Evolutionary conservation across 169 alveolate genomes (phyloP), one percentile per base, ranked within the genome.

Genomic region (Plasmodium berghei): DNA sequence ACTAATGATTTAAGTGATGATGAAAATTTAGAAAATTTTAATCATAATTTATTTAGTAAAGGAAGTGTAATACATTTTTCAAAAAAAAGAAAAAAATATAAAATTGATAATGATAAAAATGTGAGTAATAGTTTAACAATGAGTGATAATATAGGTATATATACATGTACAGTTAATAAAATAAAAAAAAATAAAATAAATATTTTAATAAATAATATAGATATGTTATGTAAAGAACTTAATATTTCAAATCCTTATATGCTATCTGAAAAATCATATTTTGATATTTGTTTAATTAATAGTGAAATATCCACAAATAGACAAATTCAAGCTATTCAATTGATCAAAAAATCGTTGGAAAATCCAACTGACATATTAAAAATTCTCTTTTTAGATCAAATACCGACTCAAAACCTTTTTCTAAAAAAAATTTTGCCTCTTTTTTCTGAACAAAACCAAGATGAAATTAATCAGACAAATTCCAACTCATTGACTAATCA

Each of bases 51-150:
- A 62, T 67, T 80, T 58, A 40, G 83, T 45, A 80, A 80, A 46
- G 90, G 90, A 10, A 55, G 90, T 45, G 66, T 80, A 34, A 83
- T 80, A 40, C 90, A 80, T 55, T 80, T 80, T 59, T 67, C 90
- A n/a, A 80, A 49, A 48, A 80, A 80, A 34, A 80, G 90, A 56
- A 80, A 80, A 16, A 67, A 61, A 24, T 80, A 80, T 45, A 40
- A 34, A 20, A 61, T 80, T 48, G 1, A 48, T 9, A 63, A 26
- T 12, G 56, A 18, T 9, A 52, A 75, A 1, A 28, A 62, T 9
- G 64, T 56, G 9, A 69, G 16, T n/a, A 4, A 45, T n/a, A 75
- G 12, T 34, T 8, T 42, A 3, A 24, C 69, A 2, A 66, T 80
- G 2, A 10, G 8, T 12, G 90, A 80, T 66, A 18, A 0, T 67